Evolutionary conservation across 225 moss, liverwort and hornwort genomes (phyloP).

Genomic region (Polytrichum formosum): DNA sequence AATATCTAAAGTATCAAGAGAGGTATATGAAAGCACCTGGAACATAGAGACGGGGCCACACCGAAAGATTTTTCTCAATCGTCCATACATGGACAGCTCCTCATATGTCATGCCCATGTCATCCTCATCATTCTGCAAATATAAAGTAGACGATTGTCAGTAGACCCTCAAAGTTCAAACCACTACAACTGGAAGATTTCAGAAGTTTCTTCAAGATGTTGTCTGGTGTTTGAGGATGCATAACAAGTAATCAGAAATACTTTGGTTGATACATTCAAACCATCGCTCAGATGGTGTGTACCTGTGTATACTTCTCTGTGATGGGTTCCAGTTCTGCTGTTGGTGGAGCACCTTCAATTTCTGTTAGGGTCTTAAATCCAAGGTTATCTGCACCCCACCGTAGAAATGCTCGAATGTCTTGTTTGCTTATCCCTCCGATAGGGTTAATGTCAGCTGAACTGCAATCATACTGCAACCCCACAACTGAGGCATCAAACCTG

Average conservation of each 20-base stretch:
- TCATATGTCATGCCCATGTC: slow-evolving; percentile 99
- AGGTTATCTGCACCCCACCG: slow-evolving; percentile 82
- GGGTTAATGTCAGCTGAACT: slow-evolving; percentile 95
- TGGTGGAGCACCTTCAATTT: slow-evolving; percentile 83
- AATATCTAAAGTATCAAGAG: too few relatives aligned
- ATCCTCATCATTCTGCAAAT: slow-evolving; percentile 64
- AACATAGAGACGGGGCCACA: slow-evolving; percentile 96
- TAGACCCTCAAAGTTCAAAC: too few relatives aligned
- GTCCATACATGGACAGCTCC: slow-evolving; percentile 95
- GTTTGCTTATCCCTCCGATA: slow-evolving; percentile 92
- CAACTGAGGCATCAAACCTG: slow-evolving; percentile 1
- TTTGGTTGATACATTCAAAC: too few relatives aligned
- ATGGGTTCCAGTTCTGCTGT: slow-evolving; percentile 93
- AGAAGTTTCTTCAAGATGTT: too few relatives aligned
- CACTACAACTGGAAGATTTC: too few relatives aligned
- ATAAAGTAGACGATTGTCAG: too few relatives aligned
- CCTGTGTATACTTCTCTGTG: slow-evolving; percentile 64
- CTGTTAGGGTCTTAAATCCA: slow-evolving; percentile 70
- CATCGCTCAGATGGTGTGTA: slow-evolving; percentile 2
- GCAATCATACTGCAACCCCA: slow-evolving; percentile 68
- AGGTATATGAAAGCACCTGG: slow-evolving; percentile 38
- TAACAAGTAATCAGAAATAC: too few relatives aligned
- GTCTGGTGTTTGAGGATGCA: too few relatives aligned
- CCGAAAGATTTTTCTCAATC: slow-evolving; percentile 74
- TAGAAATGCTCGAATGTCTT: slow-evolving; percentile 74